Base-by-base conservation (phyloP, 1,139 yeast species). In the Yamadazyma songkhlaensis region DNA sequence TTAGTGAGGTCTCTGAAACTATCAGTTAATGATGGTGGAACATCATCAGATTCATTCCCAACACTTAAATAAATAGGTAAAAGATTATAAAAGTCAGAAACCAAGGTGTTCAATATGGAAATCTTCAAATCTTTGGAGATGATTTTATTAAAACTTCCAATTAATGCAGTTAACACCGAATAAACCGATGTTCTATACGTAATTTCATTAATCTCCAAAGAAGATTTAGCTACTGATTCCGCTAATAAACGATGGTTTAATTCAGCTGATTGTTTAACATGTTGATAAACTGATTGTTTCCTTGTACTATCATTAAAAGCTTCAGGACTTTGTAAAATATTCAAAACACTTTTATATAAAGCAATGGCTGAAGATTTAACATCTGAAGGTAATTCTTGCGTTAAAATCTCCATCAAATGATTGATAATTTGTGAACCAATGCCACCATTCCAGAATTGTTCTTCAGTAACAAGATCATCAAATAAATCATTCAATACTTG, bases 381-480 rank as follows among this genome's bases (percentile, higher is more conserved):
- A 9, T 60, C 67, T 1, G 67, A 38, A n/a, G 57, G 47, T 26
- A 48, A 37, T 1, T 46, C 42, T 25, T 58, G 56, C 4, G 55
- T 41, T 29, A 82, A 56, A 11, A 81, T 54, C 29, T 54, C 48
- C 43, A 70, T 51, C 48, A 81, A 63, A 45, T 77, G 76, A 23
- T 64, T 56, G 26, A 80, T 64, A 1, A 85, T 68, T 35, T 69
- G 69, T 22, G 57, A 46, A 1, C 89, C 90, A 26, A 82, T 68
- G 1, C 85, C 85, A 8, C 80, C 82, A 40, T 78, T 82, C 71
- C 89, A 85, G 54, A 90, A 90, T 59, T 87, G 94, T 30, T 82
- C 88, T 40, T 88, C 96, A 1, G 92, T 77, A 26, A 92, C 79
- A 38, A 89, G 72, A 53, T 90, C 97, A 54, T 85, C 94, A 46